These are phyloP conservation scores for Austroboletus festivus DNA, from an alignment of 768 basidiomycete genomes.

Conservation along the genomic window DNA sequence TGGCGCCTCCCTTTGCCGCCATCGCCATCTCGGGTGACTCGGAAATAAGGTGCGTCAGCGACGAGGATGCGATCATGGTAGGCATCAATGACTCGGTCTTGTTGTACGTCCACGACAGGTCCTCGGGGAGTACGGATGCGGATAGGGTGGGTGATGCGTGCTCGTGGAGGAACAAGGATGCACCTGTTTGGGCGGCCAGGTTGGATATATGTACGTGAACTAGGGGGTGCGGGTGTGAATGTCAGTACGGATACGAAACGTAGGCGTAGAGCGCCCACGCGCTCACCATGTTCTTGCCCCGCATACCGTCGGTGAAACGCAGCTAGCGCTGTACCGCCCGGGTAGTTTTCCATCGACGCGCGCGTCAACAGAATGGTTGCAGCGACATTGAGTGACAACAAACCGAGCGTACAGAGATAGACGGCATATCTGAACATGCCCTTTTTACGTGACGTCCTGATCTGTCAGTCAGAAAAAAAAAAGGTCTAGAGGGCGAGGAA, in stretches of 20 bases:
- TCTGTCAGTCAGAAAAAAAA: background rate
- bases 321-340: conserved; percentile 75
- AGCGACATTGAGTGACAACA: conserved; percentile 52
- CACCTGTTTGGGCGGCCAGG: conserved; percentile 85
- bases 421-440: conserved; percentile 44
- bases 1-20: too few species aligned
- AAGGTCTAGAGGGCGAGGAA: too few species aligned
- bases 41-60: conserved; percentile 63
- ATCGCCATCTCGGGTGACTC: conserved; percentile 36
- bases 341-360: conserved; percentile 78
- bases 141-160: conserved; percentile 48
- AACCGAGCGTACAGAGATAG: conserved; percentile 43
- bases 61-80: conserved; percentile 37
- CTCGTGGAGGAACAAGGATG: conserved; percentile 80
- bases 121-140: conserved; percentile 7
- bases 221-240: too few species aligned
- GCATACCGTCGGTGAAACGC: conserved; percentile 55
- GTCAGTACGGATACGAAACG: too few species aligned
- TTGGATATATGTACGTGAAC: conserved; percentile 80
- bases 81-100: conserved; percentile 70
- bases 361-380: conserved; percentile 50
- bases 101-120: conserved; percentile 62
- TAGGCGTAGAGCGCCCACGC: too few species aligned
- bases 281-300: conserved; percentile 31
- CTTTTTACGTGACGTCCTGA: conserved; percentile 50